Percentiles rank a stretch among this genome's conserved stretches.
Evolutionary conservation across 768 basidiomycete genomes (phyloP).

Genomic region (Cyclocybe aegerita): DNA sequence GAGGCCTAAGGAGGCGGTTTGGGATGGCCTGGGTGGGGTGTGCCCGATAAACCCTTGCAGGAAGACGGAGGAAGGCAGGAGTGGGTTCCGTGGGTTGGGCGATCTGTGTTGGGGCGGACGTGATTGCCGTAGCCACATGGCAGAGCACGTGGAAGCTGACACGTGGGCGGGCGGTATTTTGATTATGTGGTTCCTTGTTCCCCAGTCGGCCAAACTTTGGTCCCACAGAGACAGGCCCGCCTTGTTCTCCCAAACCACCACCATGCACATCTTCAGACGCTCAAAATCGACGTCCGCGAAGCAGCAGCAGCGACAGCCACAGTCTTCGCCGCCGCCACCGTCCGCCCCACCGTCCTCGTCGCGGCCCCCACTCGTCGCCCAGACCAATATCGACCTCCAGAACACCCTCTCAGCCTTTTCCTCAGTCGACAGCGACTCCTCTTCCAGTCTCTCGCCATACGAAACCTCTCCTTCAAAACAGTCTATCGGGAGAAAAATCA

Average conservation of each 20-base stretch:
- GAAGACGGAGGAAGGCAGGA: too few relatives aligned
- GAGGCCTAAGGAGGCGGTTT: too few relatives aligned
- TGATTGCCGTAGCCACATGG: constrained; percentile 30
- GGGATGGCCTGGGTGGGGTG: too few relatives aligned
- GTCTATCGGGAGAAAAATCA: constrained; percentile 14
- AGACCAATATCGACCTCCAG: constrained; percentile 10
- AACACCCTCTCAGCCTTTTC: constrained; percentile 4
- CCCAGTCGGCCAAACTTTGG: constrained; percentile 17
- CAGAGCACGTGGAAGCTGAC: constrained; percentile 21
- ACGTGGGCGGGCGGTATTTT: constrained; percentile 25
- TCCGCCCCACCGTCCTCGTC: constrained; percentile 13
- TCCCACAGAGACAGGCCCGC: constrained; percentile 16
- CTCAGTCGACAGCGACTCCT: constrained; percentile 2
- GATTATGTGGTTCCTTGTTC: constrained; percentile 26
- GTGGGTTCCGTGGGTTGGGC: too few relatives aligned
- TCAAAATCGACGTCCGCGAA: constrained; percentile 17
- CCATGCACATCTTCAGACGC: constrained; percentile 24
- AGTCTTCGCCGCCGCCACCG: constrained; percentile 9
- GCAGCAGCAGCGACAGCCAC: constrained; percentile 4
- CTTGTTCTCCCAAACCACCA: neutral
- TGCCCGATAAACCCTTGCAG: too few relatives aligned
- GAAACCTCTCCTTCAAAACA: constrained; percentile 5
- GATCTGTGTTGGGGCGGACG: neutral
- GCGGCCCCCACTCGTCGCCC: constrained; percentile 13
- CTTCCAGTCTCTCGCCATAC: constrained; percentile 3